Evolutionary conservation across 2,329 filamentous ascomycete species (phyloP), one percentile per base, ranked within the genome.

Genomic region (Stagonosporopsis rhizophila): DNA sequence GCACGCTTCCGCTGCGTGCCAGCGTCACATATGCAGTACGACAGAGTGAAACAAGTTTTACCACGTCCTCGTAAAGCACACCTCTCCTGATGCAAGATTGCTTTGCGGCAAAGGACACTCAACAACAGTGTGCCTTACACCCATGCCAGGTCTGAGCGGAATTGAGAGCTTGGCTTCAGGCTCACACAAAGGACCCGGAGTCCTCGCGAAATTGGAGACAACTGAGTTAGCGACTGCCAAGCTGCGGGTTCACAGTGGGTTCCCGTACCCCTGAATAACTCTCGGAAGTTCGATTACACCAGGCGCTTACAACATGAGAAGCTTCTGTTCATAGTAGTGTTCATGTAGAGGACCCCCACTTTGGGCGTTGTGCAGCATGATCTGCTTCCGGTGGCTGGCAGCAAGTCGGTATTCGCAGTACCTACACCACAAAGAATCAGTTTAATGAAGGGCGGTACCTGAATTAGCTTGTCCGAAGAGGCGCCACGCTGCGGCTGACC

Each of bases 381-480:
- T 49, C 46, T 47, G 19, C 42, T 53, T 30, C 25, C 35, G 30
- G 22, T 42, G 49, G 46, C 32, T 40, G 51, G 49, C 44, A 44
- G 46, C 30, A 50, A 56, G 49, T 54, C 37, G 30, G 45, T 46
- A 44, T 41, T 38, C 34, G 50, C 45, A 42, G 41, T 39, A 27
- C 19, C 27, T 35, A 30, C 35, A 30, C 19, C 34, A 53, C 38
- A 48, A 14, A 34, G 15, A 45, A 32, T 40, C 38, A 41, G 53
- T 59, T 64, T 60, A 64, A 71, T 72, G 65, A 68, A 72, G 66
- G 67, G 51, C 59, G 42, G 69, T 68, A 65, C 65, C 67, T 72
- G 62, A 59, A 48, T 64, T 67, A 68, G 68, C 62, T 55, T 44
- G 68, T 73, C 59, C 69, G 60, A 65, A 42, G 57, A 52, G 50